Evolutionary conservation across 2,329 filamentous ascomycete species (phyloP).

Genomic region (Curvularia spicifera): DNA sequence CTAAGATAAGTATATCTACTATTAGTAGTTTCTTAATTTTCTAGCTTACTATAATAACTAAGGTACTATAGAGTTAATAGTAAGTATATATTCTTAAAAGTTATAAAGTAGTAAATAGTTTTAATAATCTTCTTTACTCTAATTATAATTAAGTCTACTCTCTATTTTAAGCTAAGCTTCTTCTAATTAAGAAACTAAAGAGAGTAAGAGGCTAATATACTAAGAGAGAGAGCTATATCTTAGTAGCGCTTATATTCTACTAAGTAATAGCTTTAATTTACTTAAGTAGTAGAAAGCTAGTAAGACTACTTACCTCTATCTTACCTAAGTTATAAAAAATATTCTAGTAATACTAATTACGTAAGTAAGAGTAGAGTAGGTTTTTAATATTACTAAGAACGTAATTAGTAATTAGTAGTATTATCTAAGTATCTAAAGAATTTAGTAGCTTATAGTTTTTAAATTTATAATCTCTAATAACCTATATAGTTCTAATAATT

Average conservation of each 20-base stretch:
- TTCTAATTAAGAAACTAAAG: too few relatives aligned
- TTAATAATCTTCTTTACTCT: background rate
- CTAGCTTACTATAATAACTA: slow-evolving; percentile 5
- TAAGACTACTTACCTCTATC: too few relatives aligned
- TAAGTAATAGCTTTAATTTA: too few relatives aligned
- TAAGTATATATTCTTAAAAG: too few relatives aligned
- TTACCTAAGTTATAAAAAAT: too few relatives aligned
- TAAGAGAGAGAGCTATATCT: too few relatives aligned
- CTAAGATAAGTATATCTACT: slow-evolving; percentile 3
- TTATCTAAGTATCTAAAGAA: background rate
- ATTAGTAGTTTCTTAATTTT: slow-evolving; percentile 7
- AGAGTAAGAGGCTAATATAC: too few relatives aligned
- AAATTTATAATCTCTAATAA: background rate
- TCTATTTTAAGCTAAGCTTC: background rate
- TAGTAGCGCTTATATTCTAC: too few relatives aligned
- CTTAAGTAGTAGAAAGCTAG: too few relatives aligned
- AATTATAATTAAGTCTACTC: background rate
- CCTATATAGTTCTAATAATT: background rate
- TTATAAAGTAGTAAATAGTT: background rate
- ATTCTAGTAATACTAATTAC: too few relatives aligned
- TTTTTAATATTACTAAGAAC: background rate
- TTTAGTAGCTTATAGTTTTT: background rate
- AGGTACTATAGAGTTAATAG: background rate
- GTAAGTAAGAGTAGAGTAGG: background rate
- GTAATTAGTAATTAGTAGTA: background rate